Conservation (phyloP, 2,329 filamentous ascomycete genomes). For the Hymenoscyphus linearis region DNA sequence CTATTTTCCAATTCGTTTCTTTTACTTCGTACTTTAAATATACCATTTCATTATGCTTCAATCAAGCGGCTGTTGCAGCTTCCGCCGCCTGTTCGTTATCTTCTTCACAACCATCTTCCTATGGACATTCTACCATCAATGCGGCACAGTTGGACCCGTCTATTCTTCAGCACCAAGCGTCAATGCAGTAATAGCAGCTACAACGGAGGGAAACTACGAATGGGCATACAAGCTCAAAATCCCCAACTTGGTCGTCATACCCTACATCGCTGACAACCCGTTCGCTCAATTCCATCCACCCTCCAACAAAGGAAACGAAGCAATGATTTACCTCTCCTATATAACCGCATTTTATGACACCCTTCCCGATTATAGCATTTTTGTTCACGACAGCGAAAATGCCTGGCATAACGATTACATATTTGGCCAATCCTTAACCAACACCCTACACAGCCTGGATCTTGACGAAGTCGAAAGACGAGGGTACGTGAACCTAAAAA, state of each 20-base stretch:
- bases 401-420: slow-evolving; percentile 35
- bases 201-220: slow-evolving; percentile 37
- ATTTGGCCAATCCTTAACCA: slow-evolving; percentile 32
- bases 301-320: slow-evolving; percentile 57
- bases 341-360: slow-evolving; percentile 56
- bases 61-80: not conserved
- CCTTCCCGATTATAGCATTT: slow-evolving; percentile 51
- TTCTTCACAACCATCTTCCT: not conserved
- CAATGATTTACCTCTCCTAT: slow-evolving; percentile 56
- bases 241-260: slow-evolving; percentile 33
- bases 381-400: slow-evolving; percentile 54
- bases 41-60: not conserved
- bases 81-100: not conserved
- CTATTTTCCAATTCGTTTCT: not conserved
- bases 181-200: slow-evolving; percentile 44
- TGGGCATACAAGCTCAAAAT: slow-evolving; percentile 27
- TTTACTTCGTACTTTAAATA: not conserved
- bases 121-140: not conserved
- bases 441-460: slow-evolving; percentile 32
- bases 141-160: not conserved
- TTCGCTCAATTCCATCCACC: slow-evolving; percentile 43
- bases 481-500: slow-evolving; percentile 51
- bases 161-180: not conserved
- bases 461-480: slow-evolving; percentile 38
- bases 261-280: slow-evolving; percentile 46